A percentile compares a stretch with the other conserved stretches of the same genome.
phyloP scores from a whole-genome alignment of 2,329 filamentous ascomycete genomes.

The Claviceps paspali region DNA sequence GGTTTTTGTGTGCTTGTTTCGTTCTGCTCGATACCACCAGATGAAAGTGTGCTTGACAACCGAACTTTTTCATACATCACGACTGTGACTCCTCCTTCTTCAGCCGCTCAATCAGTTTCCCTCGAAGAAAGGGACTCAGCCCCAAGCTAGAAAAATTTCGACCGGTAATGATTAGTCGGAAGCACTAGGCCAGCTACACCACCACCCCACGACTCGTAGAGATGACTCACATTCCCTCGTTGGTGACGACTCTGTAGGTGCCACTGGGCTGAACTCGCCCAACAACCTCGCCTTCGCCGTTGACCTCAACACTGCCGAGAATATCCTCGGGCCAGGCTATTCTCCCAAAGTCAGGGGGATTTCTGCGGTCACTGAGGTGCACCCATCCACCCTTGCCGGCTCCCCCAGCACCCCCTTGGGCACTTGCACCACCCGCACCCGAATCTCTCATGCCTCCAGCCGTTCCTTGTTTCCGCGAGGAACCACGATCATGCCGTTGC shows the following conservation, averaged over 20 bases:
- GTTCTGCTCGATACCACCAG: not conserved
- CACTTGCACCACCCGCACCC: conserved; percentile 39
- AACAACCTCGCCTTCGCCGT: conserved; percentile 39
- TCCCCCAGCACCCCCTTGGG: conserved; percentile 46
- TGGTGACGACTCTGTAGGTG: conserved; percentile 48
- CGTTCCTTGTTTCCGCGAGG: conserved; percentile 19
- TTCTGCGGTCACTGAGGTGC: conserved; percentile 48
- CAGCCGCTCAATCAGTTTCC: conserved; percentile 37
- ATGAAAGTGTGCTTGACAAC: not conserved
- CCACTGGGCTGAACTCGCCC: conserved; percentile 44
- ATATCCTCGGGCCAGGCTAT: conserved; percentile 60
- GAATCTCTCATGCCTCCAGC: conserved; percentile 26
- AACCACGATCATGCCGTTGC: conserved; percentile 20
- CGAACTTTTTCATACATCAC: not conserved
- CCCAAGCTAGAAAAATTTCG: conserved; percentile 12
- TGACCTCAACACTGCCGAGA: conserved; percentile 50
- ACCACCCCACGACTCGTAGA: no score
- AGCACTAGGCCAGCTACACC: no score
- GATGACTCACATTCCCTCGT: conserved; percentile 48
- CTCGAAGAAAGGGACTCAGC: conserved; percentile 29
- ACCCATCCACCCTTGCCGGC: conserved; percentile 46
- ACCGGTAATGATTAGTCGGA: conserved; percentile 9
- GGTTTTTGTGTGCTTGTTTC: no score
- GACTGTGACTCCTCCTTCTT: conserved; percentile 25
- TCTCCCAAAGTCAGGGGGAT: conserved; percentile 50